Evolutionary conservation across 805 yeast species (phyloP).

Genomic region (baker's yeast (Saccharomyces cerevisiae)): DNA sequence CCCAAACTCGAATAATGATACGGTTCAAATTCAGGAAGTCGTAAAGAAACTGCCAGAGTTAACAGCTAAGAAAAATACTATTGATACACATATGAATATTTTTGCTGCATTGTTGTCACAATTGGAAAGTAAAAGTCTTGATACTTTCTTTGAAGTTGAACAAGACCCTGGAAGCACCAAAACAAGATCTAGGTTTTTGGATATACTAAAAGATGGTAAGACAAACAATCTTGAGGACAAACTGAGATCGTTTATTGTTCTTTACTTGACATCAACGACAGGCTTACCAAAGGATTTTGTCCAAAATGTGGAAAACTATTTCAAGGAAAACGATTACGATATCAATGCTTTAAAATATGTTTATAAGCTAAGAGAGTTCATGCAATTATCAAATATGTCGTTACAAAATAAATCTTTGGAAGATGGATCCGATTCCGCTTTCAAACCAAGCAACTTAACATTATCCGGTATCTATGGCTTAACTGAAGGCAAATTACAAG

Average conservation of each 20-base stretch:
- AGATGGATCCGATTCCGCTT: conserved; percentile 28
- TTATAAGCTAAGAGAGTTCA: conserved; percentile 70
- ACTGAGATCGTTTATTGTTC: conserved; percentile 79
- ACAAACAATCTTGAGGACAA: conserved; percentile 70
- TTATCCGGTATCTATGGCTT: conserved; percentile 75
- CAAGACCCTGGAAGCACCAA: conserved; percentile 54
- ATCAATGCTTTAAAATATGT: conserved; percentile 62
- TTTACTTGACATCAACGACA: conserved; percentile 46
- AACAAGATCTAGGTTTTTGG: conserved; percentile 50
- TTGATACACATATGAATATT: conserved; percentile 96
- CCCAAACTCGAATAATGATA: conserved; percentile 43
- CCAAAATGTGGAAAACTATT: conserved; percentile 54
- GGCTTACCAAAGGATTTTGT: conserved; percentile 39
- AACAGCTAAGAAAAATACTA: conserved; percentile 75
- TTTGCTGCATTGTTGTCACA: conserved; percentile 76
- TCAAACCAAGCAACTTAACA: conserved; percentile 31
- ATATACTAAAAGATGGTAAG: conserved; percentile 43
- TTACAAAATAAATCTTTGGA: conserved; percentile 29
- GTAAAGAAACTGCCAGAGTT: conserved; percentile 88
- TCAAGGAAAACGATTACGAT: conserved; percentile 50
- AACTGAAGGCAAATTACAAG: conserved; percentile 73
- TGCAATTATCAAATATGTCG: conserved; percentile 44
- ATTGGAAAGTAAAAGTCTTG: conserved; percentile 78
- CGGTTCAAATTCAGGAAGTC: conserved; percentile 70
- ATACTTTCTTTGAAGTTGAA: conserved; percentile 89